phyloP scores from a whole-genome alignment of 768 basidiomycete species.

The Xerocomellus chrysenteron region DNA sequence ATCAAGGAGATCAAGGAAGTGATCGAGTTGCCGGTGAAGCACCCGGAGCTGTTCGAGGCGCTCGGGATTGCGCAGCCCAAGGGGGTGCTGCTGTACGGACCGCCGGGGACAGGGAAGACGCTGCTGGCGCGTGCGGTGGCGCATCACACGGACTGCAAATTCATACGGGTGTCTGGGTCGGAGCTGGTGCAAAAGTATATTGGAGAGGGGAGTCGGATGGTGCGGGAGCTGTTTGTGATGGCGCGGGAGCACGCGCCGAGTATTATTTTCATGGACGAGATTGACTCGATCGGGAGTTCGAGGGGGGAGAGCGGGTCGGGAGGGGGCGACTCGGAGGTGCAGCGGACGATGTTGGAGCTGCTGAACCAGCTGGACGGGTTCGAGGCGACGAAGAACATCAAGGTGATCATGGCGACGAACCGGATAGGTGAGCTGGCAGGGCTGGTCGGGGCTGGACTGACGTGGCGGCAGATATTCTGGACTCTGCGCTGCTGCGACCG shows the following conservation, averaged over 20 bases:
- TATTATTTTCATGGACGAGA: slow-evolving; percentile 99
- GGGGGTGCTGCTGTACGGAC: slow-evolving; percentile 93
- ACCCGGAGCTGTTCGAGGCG: slow-evolving; percentile 94
- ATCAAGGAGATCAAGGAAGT: slow-evolving; percentile 99
- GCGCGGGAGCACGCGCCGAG: slow-evolving; percentile 95
- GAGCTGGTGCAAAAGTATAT: slow-evolving; percentile 99
- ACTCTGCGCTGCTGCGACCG: slow-evolving; percentile 88
- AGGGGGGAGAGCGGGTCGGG: slow-evolving; percentile 78
- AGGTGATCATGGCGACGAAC: slow-evolving; percentile 96
- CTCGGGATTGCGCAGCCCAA: slow-evolving; percentile 97
- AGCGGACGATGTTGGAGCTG: slow-evolving; percentile 88
- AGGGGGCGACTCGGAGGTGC: slow-evolving; percentile 85
- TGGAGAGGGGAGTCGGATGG: slow-evolving; percentile 95
- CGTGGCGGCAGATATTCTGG: slow-evolving; percentile 72
- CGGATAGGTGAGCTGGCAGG: slow-evolving; percentile 64
- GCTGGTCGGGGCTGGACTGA: slow-evolving; percentile 7
- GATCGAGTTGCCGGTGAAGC: slow-evolving; percentile 96
- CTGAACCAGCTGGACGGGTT: slow-evolving; percentile 89
- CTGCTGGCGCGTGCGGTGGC: slow-evolving; percentile 93
- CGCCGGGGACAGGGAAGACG: slow-evolving; percentile 96
- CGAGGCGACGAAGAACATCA: slow-evolving; percentile 80
- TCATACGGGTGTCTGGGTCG: slow-evolving; percentile 92
- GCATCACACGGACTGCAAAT: slow-evolving; percentile 96
- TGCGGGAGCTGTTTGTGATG: slow-evolving; percentile 97
- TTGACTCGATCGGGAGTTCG: slow-evolving; percentile 94